Percentiles rank a stretch among this genome's conserved stretches.
phyloP scores from a whole-genome alignment of 2,329 filamentous ascomycete species.

The Cladosporium velox region DNA sequence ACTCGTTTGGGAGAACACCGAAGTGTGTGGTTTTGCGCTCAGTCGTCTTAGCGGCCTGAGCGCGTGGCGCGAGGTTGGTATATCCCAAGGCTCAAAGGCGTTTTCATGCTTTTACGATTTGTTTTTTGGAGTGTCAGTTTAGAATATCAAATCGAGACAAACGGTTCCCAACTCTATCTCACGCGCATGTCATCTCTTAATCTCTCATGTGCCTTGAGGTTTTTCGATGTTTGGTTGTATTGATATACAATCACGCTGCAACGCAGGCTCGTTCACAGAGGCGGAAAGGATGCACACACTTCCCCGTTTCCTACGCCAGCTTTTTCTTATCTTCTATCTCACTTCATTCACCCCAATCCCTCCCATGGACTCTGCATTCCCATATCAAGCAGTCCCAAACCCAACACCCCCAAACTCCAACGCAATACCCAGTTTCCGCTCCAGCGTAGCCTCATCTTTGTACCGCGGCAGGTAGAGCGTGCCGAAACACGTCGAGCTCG shows the following conservation, averaged over 20 bases:
- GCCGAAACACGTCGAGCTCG: constrained; percentile 90
- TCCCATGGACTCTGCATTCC: no score
- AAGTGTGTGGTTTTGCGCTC: background rate
- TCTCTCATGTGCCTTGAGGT: no score
- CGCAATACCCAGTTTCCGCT: constrained; percentile 77
- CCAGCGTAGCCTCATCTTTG: constrained; percentile 66
- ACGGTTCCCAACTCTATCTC: background rate
- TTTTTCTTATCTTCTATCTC: no score
- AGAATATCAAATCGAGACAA: background rate
- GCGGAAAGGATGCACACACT: no score
- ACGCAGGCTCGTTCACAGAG: no score
- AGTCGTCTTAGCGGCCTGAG: background rate
- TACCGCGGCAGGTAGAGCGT: constrained; percentile 86
- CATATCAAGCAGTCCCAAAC: constrained; percentile 60
- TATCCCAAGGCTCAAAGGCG: background rate
- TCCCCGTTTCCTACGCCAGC: no score
- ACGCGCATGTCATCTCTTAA: background rate
- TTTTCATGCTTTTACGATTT: background rate
- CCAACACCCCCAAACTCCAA: constrained; percentile 78
- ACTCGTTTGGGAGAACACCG: background rate
- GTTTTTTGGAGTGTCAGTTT: background rate
- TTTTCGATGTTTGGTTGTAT: no score
- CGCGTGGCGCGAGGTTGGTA: background rate
- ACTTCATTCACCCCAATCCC: no score
- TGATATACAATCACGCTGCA: no score